These are phyloP conservation scores for Plasmodium sp. DNA, from an alignment of 169 alveolate genomes.

Conservation along the genomic window DNA sequence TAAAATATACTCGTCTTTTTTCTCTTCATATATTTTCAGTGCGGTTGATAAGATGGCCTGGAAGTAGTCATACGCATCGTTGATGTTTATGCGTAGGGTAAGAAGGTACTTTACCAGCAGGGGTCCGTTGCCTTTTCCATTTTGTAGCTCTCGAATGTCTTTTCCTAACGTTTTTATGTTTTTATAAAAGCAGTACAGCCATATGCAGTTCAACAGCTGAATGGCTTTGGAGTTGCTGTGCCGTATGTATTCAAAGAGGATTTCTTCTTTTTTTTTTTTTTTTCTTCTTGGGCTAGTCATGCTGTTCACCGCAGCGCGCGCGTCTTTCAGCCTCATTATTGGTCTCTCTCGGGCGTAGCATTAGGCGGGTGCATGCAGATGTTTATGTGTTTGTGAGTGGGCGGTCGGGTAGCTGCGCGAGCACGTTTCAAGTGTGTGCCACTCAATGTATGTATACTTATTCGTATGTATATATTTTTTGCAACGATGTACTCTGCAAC, in stretches of 20 bases:
- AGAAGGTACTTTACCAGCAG: not conserved
- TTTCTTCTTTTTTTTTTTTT: conserved; percentile 42
- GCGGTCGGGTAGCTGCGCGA: not conserved
- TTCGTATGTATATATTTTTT: not conserved
- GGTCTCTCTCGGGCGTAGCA: not conserved
- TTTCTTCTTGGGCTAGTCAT: not conserved
- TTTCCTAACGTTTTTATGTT: conserved; percentile 42
- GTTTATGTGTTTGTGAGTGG: not conserved
- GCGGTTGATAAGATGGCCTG: not conserved
- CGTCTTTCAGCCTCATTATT: conserved; percentile 38
- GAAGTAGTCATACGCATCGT: conserved; percentile 36
- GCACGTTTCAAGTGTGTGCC: not conserved
- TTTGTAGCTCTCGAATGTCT: not conserved
- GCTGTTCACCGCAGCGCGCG: not conserved
- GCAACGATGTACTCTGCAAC: not conserved
- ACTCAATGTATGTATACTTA: not conserved
- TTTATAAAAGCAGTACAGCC: conserved; percentile 41
- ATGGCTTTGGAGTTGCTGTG: conserved; percentile 6
- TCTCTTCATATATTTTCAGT: conserved; percentile 28
- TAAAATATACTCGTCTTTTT: conserved; percentile 10
- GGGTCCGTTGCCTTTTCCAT: not conserved
- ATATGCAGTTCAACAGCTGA: conserved; percentile 10
- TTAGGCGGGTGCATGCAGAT: not conserved
- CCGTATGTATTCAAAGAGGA: conserved; percentile 14
- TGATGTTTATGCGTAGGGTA: conserved; percentile 19